Percentiles rank a stretch among this genome's conserved stretches.
phyloP scores from a whole-genome alignment of 768 basidiomycete species.

The Termitomyces titanicus region DNA sequence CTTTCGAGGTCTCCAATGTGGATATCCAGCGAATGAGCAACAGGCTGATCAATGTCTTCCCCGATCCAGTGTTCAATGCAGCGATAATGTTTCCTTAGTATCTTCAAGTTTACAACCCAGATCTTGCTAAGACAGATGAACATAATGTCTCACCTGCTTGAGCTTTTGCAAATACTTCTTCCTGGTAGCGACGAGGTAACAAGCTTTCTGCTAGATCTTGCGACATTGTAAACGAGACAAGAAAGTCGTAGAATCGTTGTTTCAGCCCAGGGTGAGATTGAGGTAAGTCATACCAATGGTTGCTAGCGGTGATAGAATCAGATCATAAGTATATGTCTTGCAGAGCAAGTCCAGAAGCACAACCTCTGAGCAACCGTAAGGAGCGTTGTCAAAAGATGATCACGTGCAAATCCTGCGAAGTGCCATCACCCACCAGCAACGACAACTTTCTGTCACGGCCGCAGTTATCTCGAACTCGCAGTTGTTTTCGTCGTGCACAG shows the following conservation, averaged over 20 bases:
- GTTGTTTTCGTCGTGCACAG: not conserved
- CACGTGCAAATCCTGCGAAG: no score
- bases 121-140: not conserved
- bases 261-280: not conserved
- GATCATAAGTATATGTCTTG: not conserved
- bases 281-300: not conserved
- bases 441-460: not conserved
- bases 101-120: constrained; percentile 7
- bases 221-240: not conserved
- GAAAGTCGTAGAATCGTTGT: not conserved
- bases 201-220: constrained; percentile 8
- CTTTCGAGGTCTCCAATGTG: constrained; percentile 40
- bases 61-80: constrained; percentile 72
- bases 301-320: not conserved
- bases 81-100: constrained; percentile 62
- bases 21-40: constrained; percentile 77
- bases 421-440: no score
- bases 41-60: constrained; percentile 74
- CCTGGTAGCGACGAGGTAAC: constrained; percentile 57
- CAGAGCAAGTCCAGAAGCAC: not conserved
- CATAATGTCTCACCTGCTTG: constrained; percentile 34
- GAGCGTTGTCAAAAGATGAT: not conserved
- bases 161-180: constrained; percentile 65
- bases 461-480: not conserved
- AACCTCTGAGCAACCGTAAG: not conserved